Evolutionary conservation across 345 rosid genomes (phyloP).

Genomic region (Boechera retrofracta): DNA sequence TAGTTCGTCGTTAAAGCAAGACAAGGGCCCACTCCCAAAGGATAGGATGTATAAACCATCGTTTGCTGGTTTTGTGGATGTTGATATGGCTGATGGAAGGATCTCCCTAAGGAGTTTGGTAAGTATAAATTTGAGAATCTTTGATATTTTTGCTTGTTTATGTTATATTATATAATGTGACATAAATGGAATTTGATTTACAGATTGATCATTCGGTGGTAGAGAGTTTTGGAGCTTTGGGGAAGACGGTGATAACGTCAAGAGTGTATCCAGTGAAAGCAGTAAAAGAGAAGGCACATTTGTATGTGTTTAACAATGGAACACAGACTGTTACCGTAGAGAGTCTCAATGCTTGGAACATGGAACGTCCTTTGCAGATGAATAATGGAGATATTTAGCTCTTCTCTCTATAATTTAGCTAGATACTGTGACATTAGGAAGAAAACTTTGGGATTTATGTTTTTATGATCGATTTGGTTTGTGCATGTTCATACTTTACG

Average conservation of each 20-base stretch:
- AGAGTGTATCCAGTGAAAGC: conserved; percentile 82
- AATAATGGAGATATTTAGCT: conserved; percentile 37
- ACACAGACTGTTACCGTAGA: conserved; percentile 55
- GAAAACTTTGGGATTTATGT: neutral
- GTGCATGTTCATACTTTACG: neutral
- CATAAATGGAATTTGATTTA: neutral
- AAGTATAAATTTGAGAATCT: neutral
- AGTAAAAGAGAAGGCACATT: conserved; percentile 52
- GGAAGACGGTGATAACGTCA: conserved; percentile 70
- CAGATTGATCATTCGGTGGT: conserved; percentile 81
- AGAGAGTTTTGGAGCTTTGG: conserved; percentile 76
- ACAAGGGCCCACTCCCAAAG: conserved; percentile 17
- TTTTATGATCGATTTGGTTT: neutral
- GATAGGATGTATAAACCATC: conserved; percentile 63
- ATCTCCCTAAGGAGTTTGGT: conserved; percentile 81
- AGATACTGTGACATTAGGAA: neutral
- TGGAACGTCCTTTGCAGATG: conserved; percentile 58
- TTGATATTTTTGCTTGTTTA: neutral
- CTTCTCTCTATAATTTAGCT: neutral
- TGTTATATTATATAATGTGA: neutral
- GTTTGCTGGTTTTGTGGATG: conserved; percentile 79
- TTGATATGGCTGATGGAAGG: conserved; percentile 57
- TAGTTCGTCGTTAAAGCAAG: conserved; percentile 56
- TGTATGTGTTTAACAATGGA: conserved; percentile 82
- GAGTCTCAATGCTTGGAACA: conserved; percentile 76